Evolutionary conservation across 2,329 filamentous ascomycete genomes (phyloP), one percentile per base, ranked within the genome.

Genomic region (Trichoderma endophyticum): DNA sequence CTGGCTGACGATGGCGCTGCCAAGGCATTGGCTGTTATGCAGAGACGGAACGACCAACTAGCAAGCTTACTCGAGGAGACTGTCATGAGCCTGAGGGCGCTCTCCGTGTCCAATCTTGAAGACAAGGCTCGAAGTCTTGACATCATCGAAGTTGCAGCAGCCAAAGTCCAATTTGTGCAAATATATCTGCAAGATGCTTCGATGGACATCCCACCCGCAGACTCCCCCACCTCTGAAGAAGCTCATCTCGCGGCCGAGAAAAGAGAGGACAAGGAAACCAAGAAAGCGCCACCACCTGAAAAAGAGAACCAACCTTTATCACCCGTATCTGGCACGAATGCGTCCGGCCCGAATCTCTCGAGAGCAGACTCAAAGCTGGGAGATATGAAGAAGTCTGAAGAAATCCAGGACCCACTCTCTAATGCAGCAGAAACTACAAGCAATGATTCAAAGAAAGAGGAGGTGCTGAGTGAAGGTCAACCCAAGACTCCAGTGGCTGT

Each of bases 41-140:
- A 94, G 76, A 83, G 82, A 66, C 87, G 92, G 61, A 94, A 94
- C 75, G 86, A 85, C 74, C 87, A 89, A 72, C 81, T 95, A 21
- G 90, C 91, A 1, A 82, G 84, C 34, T 89, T 95, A 86, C 86
- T 95, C 11, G 89, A 91, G 68, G 88, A 89, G 73, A 89, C 90
- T 1, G 86, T 93, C 26, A 81, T 85, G 1, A 88, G 88, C 62
- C 84, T 95, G 1, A 90, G 89, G 82, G 83, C 86, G 1, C 82
- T 90, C 64, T 89, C 90, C 48, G 83, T 84, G 48, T 84, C 84
- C 2, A 80, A 80, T 54, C 70, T 86, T 30, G 82, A 86, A 59
- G 85, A 88, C 39, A 86, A 85, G 73, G 81, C 79, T 36, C 85
- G 85, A 75, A 82, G 81, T 69, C 79, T 86, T 8, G 85, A 90